phyloP scores from a whole-genome alignment of 495 filamentous ascomycete genomes.

The Podospora tetraspora region DNA sequence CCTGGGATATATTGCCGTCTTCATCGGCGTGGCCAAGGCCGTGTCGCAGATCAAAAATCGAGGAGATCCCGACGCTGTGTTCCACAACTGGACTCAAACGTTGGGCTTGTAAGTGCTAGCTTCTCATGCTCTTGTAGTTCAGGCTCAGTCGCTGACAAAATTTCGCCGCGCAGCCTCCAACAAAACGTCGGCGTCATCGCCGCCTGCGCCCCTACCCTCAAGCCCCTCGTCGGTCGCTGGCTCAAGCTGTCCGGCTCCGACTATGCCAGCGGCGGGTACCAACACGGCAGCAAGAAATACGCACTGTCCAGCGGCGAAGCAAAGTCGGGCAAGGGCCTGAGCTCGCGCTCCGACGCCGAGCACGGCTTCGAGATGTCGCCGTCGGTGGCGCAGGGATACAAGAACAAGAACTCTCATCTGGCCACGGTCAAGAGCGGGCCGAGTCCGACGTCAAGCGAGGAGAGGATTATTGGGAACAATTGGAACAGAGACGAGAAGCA shows the following conservation, averaged over 20 bases:
- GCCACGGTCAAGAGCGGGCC: neutral
- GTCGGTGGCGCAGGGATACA: neutral
- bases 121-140: neutral
- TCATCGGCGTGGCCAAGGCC: neutral
- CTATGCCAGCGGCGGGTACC: neutral
- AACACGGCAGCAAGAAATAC: neutral
- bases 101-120: neutral
- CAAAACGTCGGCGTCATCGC: neutral
- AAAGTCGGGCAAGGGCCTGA: neutral
- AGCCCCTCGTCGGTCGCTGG: constrained; percentile 4
- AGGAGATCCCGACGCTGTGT: constrained; percentile 1
- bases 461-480: neutral
- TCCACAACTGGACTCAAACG: constrained; percentile 9
- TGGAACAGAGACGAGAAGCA: neutral
- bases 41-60: neutral
- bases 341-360: neutral
- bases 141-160: neutral
- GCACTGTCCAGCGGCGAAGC: neutral
- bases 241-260: constrained; percentile 6
- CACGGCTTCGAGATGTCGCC: constrained; percentile 1
- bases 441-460: constrained; percentile 5
- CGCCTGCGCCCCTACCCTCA: neutral
- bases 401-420: neutral
- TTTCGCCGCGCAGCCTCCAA: neutral
- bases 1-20: neutral